Percentiles rank a stretch among this genome's conserved stretches.
These are phyloP conservation scores for Aschersonia sp. DNA, from an alignment of 2,329 filamentous ascomycete genomes.

Conservation along the genomic window DNA sequence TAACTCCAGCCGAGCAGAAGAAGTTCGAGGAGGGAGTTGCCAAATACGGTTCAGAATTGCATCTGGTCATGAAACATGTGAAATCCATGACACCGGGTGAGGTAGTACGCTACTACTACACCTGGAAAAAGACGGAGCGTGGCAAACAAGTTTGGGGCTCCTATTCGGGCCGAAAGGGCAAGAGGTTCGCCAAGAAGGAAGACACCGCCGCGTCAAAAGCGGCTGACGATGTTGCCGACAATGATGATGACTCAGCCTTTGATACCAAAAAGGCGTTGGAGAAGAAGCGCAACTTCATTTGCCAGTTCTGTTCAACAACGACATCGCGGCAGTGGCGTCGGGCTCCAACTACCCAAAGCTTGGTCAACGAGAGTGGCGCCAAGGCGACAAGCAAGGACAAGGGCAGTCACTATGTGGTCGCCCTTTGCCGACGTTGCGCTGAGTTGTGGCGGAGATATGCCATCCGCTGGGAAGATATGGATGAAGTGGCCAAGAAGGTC, in stretches of 20 bases:
- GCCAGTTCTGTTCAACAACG: conserved; percentile 80
- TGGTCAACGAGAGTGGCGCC: conserved; percentile 47
- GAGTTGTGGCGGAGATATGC: conserved; percentile 92
- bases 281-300: conserved; percentile 74
- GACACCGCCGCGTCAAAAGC: conserved; percentile 61
- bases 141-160: conserved; percentile 84
- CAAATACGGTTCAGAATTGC: conserved; percentile 84
- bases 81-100: conserved; percentile 66
- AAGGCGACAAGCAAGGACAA: conserved; percentile 59
- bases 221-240: conserved; percentile 83
- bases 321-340: conserved; percentile 81
- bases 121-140: conserved; percentile 88
- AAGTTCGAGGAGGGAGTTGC: conserved; percentile 83
- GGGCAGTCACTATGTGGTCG: conserved; percentile 56
- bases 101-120: conserved; percentile 88
- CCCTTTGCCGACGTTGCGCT: conserved; percentile 80
- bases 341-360: conserved; percentile 63
- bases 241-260: conserved; percentile 89
- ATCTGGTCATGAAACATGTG: conserved; percentile 70
- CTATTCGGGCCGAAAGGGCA: conserved; percentile 75
- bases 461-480: conserved; percentile 87
- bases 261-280: conserved; percentile 71
- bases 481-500: conserved; percentile 82
- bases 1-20: conserved; percentile 66
- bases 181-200: conserved; percentile 67